A percentile compares a stretch with the other conserved stretches of the same genome.
Conservation (phyloP, 2,329 filamentous ascomycete species). For the Fusarium albosuccineum region DNA sequence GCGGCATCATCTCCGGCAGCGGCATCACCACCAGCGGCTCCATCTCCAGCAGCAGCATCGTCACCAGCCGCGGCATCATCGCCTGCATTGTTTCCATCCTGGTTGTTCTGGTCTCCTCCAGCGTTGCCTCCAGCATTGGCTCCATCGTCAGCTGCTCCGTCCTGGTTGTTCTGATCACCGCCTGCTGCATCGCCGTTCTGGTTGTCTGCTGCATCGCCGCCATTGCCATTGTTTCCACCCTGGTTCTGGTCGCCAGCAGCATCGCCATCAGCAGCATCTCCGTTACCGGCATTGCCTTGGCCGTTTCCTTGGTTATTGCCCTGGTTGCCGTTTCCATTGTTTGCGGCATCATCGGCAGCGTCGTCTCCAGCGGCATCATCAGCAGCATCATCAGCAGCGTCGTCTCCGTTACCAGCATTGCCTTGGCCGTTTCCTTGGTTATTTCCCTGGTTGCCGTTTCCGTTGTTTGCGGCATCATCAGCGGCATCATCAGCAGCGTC, state of each 20-base stretch:
- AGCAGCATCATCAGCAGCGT: neutral
- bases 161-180: conserved; percentile 8
- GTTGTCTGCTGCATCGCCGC: neutral
- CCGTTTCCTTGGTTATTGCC: neutral
- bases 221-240: neutral
- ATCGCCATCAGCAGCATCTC: neutral
- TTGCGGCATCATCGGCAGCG: neutral
- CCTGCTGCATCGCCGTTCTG: neutral
- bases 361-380: neutral
- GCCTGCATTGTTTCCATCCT: neutral
- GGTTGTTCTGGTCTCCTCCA: too few species aligned
- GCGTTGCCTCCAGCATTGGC: too few species aligned
- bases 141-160: neutral
- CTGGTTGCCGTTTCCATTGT: neutral
- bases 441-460: neutral
- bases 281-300: neutral
- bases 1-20: neutral
- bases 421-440: neutral
- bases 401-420: conserved; percentile 1
- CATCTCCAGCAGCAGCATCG: conserved; percentile 2
- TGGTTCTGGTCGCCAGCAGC: neutral
- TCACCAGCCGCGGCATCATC: neutral
- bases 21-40: neutral
- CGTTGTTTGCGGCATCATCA: neutral
- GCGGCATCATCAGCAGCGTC: neutral